Evolutionary conservation across 148 eudicot species (phyloP), one percentile per base, ranked within the genome.

Genomic region (Rhododendron griersonianum): DNA sequence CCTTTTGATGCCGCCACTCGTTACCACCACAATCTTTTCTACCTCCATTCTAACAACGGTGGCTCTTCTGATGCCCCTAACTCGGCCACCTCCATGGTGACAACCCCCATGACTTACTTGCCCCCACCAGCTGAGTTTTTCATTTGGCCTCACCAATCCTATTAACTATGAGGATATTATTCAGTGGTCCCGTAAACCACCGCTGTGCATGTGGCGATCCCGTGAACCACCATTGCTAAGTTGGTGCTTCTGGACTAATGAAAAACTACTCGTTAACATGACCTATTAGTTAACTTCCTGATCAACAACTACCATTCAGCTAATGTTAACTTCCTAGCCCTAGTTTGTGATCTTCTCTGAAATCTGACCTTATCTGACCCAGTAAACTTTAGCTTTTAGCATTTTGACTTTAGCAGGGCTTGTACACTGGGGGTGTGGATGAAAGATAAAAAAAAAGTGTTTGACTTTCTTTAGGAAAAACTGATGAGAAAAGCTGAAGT

Each of bases 121-220:
- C 92, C 93, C 10, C 85, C 92, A 18, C 89, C 92, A 16, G 85
- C 91, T 7, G 95, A 95, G 92, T 96, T 93, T 67, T 95, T 90
- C 89, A 84, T 96, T 51, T 96, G 98, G 98, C 96, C 95, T 87
- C 88, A 94, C 88, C 95, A 96, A 61, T 87, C 95, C 16, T 95
- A 93, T 87, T 94, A 89, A 89, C 86, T 9, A 41, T 37, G 84
- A 71, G 19, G 39, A 71, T 4, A n/a, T n/a, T 63, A 63, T 63
- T 63, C 30, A n/a, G 71, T 63, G 28, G 71, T 63, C 71, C 71
- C 21, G 30, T 30, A 13, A 16, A 71, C 76, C 76, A 30, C 61
- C 61, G 61, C 61, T 63, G 69, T 23, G 73, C 73, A 65, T 65
- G 30, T 65, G 73, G 73, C 1, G 69, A 63, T 63, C 8, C 69